Conservation (phyloP, 148 eudicot genomes). For the Arctostaphylos glauca region DNA sequence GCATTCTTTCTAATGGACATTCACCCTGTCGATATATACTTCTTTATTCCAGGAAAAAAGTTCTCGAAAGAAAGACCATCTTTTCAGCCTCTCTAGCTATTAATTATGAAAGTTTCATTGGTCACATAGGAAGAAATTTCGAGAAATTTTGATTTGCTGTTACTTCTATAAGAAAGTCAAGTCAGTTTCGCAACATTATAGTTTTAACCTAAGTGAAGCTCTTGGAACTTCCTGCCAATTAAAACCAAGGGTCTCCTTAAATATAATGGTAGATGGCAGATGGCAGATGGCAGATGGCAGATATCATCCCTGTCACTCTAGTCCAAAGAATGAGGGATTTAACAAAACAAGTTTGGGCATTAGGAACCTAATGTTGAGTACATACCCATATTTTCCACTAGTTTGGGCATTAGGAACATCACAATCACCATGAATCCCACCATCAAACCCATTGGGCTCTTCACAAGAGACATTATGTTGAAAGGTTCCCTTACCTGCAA, state of each 20-base stretch:
- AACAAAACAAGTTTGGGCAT: background rate
- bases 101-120: background rate
- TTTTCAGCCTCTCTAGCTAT: background rate
- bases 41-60: background rate
- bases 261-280: background rate
- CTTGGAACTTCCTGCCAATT: background rate
- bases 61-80: background rate
- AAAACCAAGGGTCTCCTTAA: background rate
- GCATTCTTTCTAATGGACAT: background rate
- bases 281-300: background rate
- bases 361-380: background rate
- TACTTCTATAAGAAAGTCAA: background rate
- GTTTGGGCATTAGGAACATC: slow-evolving; percentile 87
- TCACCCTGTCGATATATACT: background rate
- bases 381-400: slow-evolving; percentile 88
- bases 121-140: background rate
- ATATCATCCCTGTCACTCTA: background rate
- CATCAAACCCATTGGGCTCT: slow-evolving; percentile 98
- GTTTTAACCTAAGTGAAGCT: no score
- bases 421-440: slow-evolving; percentile 87
- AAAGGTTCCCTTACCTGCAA: slow-evolving; percentile 94
- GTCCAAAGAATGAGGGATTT: background rate
- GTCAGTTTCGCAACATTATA: background rate
- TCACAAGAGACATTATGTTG: slow-evolving; percentile 59
- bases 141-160: background rate